Evolutionary conservation across 1,139 yeast species (phyloP), one percentile per base, ranked within the genome.

Genomic region (Barnettozyma hawaiiensis): DNA sequence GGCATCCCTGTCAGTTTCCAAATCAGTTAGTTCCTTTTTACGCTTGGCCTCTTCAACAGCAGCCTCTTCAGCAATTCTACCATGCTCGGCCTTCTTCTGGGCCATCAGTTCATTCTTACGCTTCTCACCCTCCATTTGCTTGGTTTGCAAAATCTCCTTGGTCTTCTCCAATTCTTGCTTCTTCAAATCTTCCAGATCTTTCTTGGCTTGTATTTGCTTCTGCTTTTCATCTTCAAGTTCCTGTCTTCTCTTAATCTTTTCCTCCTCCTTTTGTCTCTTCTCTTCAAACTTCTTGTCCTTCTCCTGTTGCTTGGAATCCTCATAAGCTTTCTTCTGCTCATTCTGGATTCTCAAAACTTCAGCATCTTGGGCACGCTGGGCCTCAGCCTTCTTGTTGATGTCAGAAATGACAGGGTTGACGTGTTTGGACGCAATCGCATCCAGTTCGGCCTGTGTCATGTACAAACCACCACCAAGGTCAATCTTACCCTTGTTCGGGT

Each of bases 381-480:
- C 71, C 24, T 68, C 72, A 15, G 95, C 95, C 62, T 85, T 82
- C 41, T 71, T 67, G 54, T 75, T 70, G 56, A 92, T 80, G 62
- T 87, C 94, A 39, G 70, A 71, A 58, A 92, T 69, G n/a, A 90
- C 92, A 10, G 98, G 98, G 48, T 75, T 73, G 46, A 92, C 95
- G 58, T 85, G 73, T 43, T 81, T 74, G 45, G 80, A 68, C n/a
- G 97, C 97, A 70, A 92, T 78, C 42, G 75, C 75, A 49, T 85
- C 84, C 49, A 92, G 77, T 59, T 90, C 96, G 21, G 71, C 73
- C 50, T 76, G 85, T 40, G 85, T 71, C 73, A 90, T 79, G 57
- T 76, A 77, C 52, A 86, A 72, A 3, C 97, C 97, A 52, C 96
- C 96, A 48, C 98, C 98, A 51, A 90, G 67, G 57, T 87, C 75